Percentiles rank a stretch among this genome's conserved stretches.
Evolutionary conservation across 805 yeast genomes (phyloP).

Genomic region (Starmerella vaccinii): DNA sequence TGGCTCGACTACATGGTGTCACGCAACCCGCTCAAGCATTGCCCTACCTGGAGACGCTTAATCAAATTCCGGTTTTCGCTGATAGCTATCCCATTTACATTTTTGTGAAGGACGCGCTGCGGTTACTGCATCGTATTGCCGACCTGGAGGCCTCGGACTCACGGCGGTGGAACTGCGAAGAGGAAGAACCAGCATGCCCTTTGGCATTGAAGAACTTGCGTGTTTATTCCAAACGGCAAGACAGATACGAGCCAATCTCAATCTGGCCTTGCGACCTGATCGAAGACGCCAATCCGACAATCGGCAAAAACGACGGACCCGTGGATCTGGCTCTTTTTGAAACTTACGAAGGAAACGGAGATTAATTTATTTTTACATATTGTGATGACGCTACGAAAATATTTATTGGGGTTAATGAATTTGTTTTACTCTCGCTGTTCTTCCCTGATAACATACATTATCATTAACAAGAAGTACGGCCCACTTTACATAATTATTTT

Average conservation of each 20-base stretch:
- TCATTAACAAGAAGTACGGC: not conserved
- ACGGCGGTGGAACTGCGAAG: not conserved
- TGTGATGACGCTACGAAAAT: not conserved
- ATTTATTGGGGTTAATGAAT: not conserved
- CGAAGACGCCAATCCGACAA: slow-evolving; percentile 45
- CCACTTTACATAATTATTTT: slow-evolving; percentile 1
- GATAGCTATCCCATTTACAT: slow-evolving; percentile 13
- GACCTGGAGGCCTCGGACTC: not conserved
- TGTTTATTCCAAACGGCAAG: slow-evolving; percentile 22
- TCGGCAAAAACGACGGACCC: slow-evolving; percentile 44
- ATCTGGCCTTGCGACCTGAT: slow-evolving; percentile 47
- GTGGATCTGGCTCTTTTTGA: slow-evolving; percentile 46
- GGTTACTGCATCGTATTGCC: slow-evolving; percentile 12
- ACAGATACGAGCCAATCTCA: slow-evolving; percentile 32
- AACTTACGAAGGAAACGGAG: slow-evolving; percentile 35
- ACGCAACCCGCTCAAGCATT: slow-evolving; percentile 8
- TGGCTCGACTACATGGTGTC: slow-evolving; percentile 12
- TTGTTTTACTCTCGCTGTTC: not conserved
- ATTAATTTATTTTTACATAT: slow-evolving; percentile 6
- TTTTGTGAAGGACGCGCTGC: slow-evolving; percentile 18
- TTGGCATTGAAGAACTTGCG: slow-evolving; percentile 19
- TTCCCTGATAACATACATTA: not conserved
- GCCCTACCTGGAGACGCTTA: slow-evolving; percentile 10
- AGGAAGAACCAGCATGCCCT: not conserved
- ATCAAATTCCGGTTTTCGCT: slow-evolving; percentile 15